A percentile compares a stretch with the other conserved stretches of the same genome.
These are phyloP conservation scores for Phytophthora sp. DNA, from an alignment of 352 stramenopile genomes.

Conservation along the genomic window DNA sequence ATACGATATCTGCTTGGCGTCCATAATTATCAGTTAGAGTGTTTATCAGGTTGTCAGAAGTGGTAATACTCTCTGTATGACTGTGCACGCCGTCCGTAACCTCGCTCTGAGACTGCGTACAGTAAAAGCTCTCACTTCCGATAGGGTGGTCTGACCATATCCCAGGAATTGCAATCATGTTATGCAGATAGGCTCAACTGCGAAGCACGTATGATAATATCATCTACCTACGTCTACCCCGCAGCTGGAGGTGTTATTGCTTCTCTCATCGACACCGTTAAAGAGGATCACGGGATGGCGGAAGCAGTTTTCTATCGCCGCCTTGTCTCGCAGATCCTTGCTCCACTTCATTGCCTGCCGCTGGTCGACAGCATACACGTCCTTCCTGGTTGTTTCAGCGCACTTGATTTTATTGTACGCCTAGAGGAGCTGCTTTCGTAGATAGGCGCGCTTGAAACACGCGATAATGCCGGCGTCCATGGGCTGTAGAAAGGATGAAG, in stretches of 20 bases:
- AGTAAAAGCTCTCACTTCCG: no score
- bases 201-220: conserved; percentile 4
- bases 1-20: conserved; percentile 1
- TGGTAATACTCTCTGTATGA: conserved; percentile 3
- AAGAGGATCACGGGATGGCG: conserved; percentile 11
- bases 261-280: conserved; percentile 12
- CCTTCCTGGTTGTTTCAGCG: background rate
- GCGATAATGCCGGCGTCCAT: conserved; percentile 18
- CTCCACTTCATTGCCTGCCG: conserved; percentile 7
- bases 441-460: conserved; percentile 13
- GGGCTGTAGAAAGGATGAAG: conserved; percentile 3
- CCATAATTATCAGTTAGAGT: background rate
- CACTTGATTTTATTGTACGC: conserved; percentile 8
- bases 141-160: no score
- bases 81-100: no score
- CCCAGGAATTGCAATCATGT: conserved; percentile 12
- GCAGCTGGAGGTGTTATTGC: conserved; percentile 2
- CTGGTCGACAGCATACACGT: background rate
- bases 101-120: no score
- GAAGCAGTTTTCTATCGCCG: conserved; percentile 21
- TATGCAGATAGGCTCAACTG: conserved; percentile 3
- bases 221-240: background rate
- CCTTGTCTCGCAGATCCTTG: conserved; percentile 1
- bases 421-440: background rate
- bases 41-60: conserved; percentile 3